phyloP scores from a whole-genome alignment of 139 green algal genomes.

The Spirogloea muscicola region DNA sequence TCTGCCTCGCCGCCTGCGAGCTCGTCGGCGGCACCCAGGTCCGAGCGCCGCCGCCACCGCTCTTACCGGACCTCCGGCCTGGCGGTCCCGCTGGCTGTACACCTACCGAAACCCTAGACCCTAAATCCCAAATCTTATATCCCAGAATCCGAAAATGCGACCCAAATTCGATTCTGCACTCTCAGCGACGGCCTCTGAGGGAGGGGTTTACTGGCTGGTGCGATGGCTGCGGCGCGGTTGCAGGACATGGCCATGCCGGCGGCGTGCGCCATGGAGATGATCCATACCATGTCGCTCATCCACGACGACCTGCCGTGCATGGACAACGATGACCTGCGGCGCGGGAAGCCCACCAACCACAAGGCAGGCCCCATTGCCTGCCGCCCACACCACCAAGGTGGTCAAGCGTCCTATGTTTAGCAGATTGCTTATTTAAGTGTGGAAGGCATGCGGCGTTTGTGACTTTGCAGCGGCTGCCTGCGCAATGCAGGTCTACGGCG shows the following conservation, averaged over 20 bases:
- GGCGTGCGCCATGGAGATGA: constrained; percentile 95
- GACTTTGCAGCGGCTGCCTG: not conserved
- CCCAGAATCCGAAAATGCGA: no score
- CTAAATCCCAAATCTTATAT: no score
- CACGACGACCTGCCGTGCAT: constrained; percentile 95
- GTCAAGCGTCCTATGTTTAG: not conserved
- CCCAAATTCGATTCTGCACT: no score
- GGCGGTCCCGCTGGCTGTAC: no score
- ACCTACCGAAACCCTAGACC: no score
- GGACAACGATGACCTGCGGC: constrained; percentile 98
- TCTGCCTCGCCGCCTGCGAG: constrained; percentile 93
- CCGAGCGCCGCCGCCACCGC: no score
- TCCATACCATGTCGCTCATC: constrained; percentile 97
- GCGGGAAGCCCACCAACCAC: constrained; percentile 90
- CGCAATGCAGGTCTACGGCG: constrained; percentile 78
- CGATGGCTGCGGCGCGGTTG: no score
- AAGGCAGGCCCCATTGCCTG: constrained; percentile 53
- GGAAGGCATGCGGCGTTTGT: not conserved
- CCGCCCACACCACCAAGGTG: not conserved
- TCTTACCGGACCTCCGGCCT: no score
- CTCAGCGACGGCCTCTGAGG: no score
- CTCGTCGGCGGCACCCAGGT: constrained; percentile 78
- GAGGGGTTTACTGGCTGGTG: no score
- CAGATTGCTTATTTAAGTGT: constrained; percentile 6
- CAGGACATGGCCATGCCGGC: constrained; percentile 77